phyloP scores from a whole-genome alignment of 208 protist species.

The Crithidia thermophila region DNA sequence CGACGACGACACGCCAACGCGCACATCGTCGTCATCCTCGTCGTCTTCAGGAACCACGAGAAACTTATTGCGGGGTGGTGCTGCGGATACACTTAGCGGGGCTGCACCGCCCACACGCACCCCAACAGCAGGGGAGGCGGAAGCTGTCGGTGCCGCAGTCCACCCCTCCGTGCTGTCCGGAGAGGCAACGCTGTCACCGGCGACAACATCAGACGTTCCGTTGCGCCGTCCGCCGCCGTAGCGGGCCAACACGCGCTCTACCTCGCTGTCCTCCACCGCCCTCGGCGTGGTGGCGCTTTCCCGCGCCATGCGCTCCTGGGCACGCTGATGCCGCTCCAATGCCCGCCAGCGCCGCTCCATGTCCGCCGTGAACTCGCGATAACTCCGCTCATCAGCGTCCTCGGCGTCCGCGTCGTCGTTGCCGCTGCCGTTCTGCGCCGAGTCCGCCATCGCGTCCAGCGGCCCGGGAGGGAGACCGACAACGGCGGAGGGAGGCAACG shows the following conservation, averaged over 20 bases:
- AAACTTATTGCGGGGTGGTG: conserved; percentile 22
- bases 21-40: neutral
- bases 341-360: conserved; percentile 36
- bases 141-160: too few relatives aligned
- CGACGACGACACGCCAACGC: neutral
- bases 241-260: conserved; percentile 27
- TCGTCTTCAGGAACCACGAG: conserved; percentile 20
- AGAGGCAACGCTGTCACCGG: neutral
- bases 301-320: conserved; percentile 18
- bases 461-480: too few relatives aligned
- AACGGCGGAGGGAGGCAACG: too few relatives aligned
- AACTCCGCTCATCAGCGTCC: conserved; percentile 31
- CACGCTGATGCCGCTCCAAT: conserved; percentile 31
- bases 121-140: too few relatives aligned
- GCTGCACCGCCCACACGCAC: too few relatives aligned
- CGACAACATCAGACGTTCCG: neutral
- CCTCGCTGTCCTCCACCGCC: conserved; percentile 4
- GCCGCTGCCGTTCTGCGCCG: neutral
- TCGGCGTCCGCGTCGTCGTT: conserved; percentile 7
- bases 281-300: conserved; percentile 2
- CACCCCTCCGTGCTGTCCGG: too few relatives aligned
- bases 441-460: too few relatives aligned
- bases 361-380: conserved; percentile 25
- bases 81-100: neutral
- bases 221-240: conserved; percentile 22